phyloP scores from a whole-genome alignment of 2,329 filamentous ascomycete species.

The Westerdykella sp. region DNA sequence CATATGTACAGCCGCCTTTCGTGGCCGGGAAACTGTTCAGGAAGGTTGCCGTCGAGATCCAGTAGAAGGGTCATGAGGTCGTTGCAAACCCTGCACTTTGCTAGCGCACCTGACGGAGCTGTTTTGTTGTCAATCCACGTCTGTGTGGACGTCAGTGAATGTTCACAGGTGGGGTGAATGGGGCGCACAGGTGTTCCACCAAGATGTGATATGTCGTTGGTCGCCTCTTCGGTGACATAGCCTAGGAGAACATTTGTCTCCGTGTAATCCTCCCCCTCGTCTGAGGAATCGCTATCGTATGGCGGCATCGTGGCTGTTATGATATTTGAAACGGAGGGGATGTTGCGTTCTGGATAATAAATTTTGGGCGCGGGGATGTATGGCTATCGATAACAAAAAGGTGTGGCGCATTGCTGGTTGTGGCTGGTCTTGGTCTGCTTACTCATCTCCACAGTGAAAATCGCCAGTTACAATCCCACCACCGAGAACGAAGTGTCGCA shows the following conservation, averaged over 20 bases:
- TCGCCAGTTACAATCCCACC: conserved; percentile 2
- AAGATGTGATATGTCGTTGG: conserved; percentile 82
- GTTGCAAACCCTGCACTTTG: conserved; percentile 83
- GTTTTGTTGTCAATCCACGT: conserved; percentile 73
- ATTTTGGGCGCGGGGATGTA: not conserved
- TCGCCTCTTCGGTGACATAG: conserved; percentile 74
- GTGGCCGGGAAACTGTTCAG: conserved; percentile 77
- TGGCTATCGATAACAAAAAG: conserved; percentile 2
- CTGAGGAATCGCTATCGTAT: conserved; percentile 84
- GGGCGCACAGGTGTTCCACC: conserved; percentile 75
- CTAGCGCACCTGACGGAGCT: conserved; percentile 68
- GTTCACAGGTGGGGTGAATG: not conserved
- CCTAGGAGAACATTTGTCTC: conserved; percentile 86
- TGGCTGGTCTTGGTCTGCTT: conserved; percentile 6
- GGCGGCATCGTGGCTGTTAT: conserved; percentile 53
- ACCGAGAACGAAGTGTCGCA: conserved; percentile 18
- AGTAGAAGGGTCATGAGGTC: conserved; percentile 76
- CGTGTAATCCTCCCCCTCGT: conserved; percentile 59
- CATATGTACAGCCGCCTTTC: conserved; percentile 86
- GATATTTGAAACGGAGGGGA: not conserved
- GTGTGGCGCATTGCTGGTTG: not conserved
- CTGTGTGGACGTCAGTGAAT: conserved; percentile 34
- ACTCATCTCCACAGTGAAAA: conserved; percentile 3
- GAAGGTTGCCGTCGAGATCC: conserved; percentile 85
- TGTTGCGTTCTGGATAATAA: not conserved